Evolutionary conservation across 306 rosid species (phyloP), one percentile per base, ranked within the genome.

Genomic region (Luffa aegyptiaca): DNA sequence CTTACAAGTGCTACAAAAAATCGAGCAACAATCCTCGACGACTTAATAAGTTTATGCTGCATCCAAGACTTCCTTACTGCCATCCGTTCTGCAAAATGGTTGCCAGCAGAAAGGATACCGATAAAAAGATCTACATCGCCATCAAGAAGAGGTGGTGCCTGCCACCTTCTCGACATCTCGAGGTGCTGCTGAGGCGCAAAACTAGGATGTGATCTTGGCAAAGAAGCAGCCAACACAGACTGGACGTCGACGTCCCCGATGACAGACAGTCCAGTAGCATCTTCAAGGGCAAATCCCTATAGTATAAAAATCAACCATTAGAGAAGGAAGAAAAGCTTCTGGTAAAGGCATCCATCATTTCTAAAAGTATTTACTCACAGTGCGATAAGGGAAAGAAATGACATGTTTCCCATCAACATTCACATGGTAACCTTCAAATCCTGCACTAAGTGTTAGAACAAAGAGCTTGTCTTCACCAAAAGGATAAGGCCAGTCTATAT

Each of bases 91-190:
- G 96, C 91, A 65, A 95, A 95, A 88, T 95, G 98, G 86, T 93
- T 95, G 75, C 98, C 98, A 72, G 99, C 99, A 36, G 99, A 95
- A 74, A 95, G 99, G 78, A 95, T 86, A 53, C 99, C 99, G 8
- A 95, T 78, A 76, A 95, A 91, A 83, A 95, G 84, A 44, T 91
- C 94, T 44, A 89, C 90, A 4, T 84, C 88, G 16, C 79, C 83
- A 49, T 52, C 75, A 59, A 90, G 89, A 84, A 89, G 87, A 37
- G 82, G 81, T 0, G 94, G 97, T 57, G 99, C 93, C 36, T 80
- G 65, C 99, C 97, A 95, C 75, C 77, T 89, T 61, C 86, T 80
- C 62, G 93, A 87, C 90, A 83, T 85, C 62, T 95, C 99, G 76
- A 95, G 99, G 78, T 88, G 87, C 84, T 81, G 90, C 80, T 88